phyloP scores from a whole-genome alignment of 2,329 filamentous ascomycete species.

The Penicillium expansum region DNA sequence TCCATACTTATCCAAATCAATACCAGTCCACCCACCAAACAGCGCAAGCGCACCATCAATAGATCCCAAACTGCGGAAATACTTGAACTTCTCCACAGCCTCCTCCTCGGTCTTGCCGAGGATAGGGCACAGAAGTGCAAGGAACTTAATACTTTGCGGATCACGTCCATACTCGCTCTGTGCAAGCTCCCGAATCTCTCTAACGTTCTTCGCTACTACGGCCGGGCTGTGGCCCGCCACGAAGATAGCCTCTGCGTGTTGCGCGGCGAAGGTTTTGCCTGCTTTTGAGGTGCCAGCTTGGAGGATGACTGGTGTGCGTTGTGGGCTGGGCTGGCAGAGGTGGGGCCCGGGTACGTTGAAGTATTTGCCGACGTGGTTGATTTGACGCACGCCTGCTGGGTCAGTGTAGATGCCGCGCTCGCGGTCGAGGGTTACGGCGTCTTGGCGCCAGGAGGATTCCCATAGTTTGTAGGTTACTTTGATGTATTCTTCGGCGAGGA shows the following conservation, averaged over 20 bases:
- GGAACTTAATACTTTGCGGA: slow-evolving; percentile 62
- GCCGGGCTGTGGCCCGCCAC: slow-evolving; percentile 63
- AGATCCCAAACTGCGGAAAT: slow-evolving; percentile 61
- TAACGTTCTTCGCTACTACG: slow-evolving; percentile 60
- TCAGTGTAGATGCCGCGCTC: slow-evolving; percentile 60
- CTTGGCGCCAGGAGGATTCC: slow-evolving; percentile 65
- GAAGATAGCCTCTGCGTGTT: slow-evolving; percentile 70
- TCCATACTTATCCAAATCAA: slow-evolving; percentile 59
- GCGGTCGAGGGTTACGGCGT: slow-evolving; percentile 62
- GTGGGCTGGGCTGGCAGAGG: slow-evolving; percentile 63
- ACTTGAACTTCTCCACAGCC: slow-evolving; percentile 61
- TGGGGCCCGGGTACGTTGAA: slow-evolving; percentile 65
- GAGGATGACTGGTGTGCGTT: slow-evolving; percentile 66
- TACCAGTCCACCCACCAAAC: slow-evolving; percentile 73
- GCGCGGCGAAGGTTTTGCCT: slow-evolving; percentile 65
- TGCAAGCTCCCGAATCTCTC: slow-evolving; percentile 61
- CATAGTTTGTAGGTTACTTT: slow-evolving; percentile 65
- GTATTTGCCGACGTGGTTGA: slow-evolving; percentile 64
- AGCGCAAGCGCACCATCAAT: slow-evolving; percentile 66
- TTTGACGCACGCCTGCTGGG: slow-evolving; percentile 58
- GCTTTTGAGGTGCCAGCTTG: slow-evolving; percentile 68
- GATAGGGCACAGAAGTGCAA: slow-evolving; percentile 65
- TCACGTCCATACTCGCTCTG: slow-evolving; percentile 55
- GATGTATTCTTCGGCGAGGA: slow-evolving; percentile 62
- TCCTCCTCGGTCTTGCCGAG: slow-evolving; percentile 65